Evolutionary conservation across 1,284 basidiomycete genomes (phyloP).

Genomic region (Leccinum solheimii): DNA sequence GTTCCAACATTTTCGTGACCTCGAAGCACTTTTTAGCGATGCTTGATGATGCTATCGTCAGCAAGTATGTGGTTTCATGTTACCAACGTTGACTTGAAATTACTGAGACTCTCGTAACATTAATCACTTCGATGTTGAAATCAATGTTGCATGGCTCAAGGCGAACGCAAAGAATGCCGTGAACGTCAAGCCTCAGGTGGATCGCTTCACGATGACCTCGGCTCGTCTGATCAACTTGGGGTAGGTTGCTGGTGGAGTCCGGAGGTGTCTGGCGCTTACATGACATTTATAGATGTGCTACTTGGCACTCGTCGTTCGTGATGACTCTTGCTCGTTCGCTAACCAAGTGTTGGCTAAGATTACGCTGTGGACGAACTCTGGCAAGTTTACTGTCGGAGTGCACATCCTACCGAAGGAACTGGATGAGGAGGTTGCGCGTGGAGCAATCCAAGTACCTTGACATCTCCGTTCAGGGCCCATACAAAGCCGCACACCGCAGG

Average conservation of each 20-base stretch:
- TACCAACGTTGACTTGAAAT: background rate
- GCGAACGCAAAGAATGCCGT: slow-evolving; percentile 80
- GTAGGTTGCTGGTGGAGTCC: slow-evolving; percentile 44
- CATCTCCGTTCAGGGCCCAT: slow-evolving; percentile 86
- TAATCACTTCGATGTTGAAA: slow-evolving; percentile 98
- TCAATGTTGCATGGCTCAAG: slow-evolving; percentile 99
- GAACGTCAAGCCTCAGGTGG: slow-evolving; percentile 99
- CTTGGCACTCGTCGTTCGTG: slow-evolving; percentile 94
- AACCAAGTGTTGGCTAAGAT: slow-evolving; percentile 99
- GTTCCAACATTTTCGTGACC: too few species aligned
- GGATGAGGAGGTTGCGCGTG: slow-evolving; percentile 98
- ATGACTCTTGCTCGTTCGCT: slow-evolving; percentile 98
- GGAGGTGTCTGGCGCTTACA: slow-evolving; percentile 3
- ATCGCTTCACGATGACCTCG: slow-evolving; percentile 90
- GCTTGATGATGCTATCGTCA: too few species aligned
- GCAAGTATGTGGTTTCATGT: slow-evolving; percentile 52
- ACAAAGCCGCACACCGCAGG: slow-evolving; percentile 87
- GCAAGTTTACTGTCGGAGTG: slow-evolving; percentile 90
- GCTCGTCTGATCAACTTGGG: slow-evolving; percentile 99
- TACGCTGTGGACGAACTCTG: slow-evolving; percentile 92
- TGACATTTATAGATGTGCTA: slow-evolving; percentile 54
- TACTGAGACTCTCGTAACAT: slow-evolving; percentile 70
- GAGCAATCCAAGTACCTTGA: slow-evolving; percentile 93
- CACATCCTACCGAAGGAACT: slow-evolving; percentile 98
- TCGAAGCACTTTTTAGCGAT: too few species aligned